Evolutionary conservation across 2,329 filamentous ascomycete genomes (phyloP).

Genomic region (Karstenula rhodostoma): DNA sequence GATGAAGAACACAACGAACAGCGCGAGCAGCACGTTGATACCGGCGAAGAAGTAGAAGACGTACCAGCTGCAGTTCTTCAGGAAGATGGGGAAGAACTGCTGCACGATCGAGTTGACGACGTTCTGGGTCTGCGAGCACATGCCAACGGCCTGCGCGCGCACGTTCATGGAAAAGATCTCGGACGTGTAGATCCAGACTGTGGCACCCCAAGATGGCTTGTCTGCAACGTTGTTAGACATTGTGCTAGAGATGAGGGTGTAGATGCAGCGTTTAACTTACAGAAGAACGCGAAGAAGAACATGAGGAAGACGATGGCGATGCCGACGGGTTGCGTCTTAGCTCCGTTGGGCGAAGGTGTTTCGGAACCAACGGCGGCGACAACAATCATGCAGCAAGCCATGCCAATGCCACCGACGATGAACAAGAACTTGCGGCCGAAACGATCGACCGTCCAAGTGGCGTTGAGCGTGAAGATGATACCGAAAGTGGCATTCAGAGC

Average conservation of each 20-base stretch:
- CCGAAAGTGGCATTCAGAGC: conserved; percentile 76
- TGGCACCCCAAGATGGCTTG: conserved; percentile 75
- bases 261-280: conserved; percentile 44
- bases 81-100: conserved; percentile 75
- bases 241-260: conserved; percentile 9
- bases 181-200: conserved; percentile 75
- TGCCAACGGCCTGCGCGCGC: conserved; percentile 74
- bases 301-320: conserved; percentile 74
- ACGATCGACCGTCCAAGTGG: conserved; percentile 75
- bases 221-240: conserved; percentile 51
- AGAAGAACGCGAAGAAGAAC: conserved; percentile 72
- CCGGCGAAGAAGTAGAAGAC: conserved; percentile 65
- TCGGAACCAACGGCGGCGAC: conserved; percentile 65
- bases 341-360: conserved; percentile 63
- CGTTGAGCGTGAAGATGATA: conserved; percentile 76
- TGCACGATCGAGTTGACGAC: conserved; percentile 73
- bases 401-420: conserved; percentile 72
- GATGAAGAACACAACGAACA: conserved; percentile 54
- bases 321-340: conserved; percentile 67
- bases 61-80: conserved; percentile 65
- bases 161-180: conserved; percentile 77
- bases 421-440: conserved; percentile 75
- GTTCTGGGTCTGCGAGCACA: conserved; percentile 66
- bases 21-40: conserved; percentile 52
- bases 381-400: conserved; percentile 75